Base-by-base conservation (phyloP, 345 rosid species). In the Hevea brasiliensis region DNA sequence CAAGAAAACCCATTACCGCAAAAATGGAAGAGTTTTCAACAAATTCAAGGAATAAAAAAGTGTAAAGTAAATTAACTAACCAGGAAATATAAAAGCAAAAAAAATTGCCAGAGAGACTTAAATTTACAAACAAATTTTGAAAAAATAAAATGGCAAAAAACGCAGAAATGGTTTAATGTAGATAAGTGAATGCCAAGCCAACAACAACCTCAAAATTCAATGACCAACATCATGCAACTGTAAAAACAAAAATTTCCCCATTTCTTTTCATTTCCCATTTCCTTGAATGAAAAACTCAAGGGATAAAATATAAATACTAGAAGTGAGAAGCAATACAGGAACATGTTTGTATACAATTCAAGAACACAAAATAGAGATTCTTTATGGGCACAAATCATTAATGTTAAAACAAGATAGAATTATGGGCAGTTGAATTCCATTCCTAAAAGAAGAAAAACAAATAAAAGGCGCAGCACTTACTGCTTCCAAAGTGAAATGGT, bases 311-410 rank as follows among this genome's bases (percentile, higher is more conserved):
- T n/a, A 42, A 59, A 72, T 72, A 50, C 58, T 29, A 61, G 6
- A 32, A 61, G 45, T n/a, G 1, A 41, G 23, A 18, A 72, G 32
- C 59, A 51, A 53, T 24, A 62, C 3, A 73, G 0, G 20, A 1
- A 48, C 9, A 50, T 17, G 55, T 5, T 20, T 17, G 55, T 50
- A 14, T 37, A 72, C 24, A 35, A 12, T 12, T n/a, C n/a, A n/a
- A n/a, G n/a, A 59, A 56, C 7, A 44, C 44, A 65, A 58, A 57
- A 70, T 0, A 41, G 3, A 54, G 73, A 73, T 73, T 68, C 74
- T 47, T 15, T 41, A 37, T 21, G 51, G 8, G 15, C 37, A 57
- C 20, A 50, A 11, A 29, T 17, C 9, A 40, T 15, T 14, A 2
- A 32, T 32, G 37, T 32, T 32, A 17, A 4, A 32, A 18, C n/a